A percentile compares a stretch with the other conserved stretches of the same genome.
Evolutionary conservation across 495 filamentous ascomycete genomes (phyloP).

Genomic region (Penicillium macrosclerotiorum): DNA sequence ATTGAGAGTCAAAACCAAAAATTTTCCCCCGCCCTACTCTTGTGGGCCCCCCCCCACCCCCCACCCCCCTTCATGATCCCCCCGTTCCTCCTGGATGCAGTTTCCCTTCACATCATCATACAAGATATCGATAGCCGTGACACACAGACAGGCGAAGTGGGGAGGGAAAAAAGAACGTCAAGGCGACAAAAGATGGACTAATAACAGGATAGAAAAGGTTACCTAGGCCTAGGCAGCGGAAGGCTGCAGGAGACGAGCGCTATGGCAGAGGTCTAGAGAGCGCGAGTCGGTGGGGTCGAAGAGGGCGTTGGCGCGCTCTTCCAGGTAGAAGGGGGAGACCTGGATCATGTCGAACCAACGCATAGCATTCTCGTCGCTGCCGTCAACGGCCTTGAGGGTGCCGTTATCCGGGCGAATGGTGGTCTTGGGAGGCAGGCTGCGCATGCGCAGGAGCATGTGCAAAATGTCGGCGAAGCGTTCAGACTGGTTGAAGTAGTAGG

Average conservation of each 20-base stretch:
- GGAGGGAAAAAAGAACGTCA: no score
- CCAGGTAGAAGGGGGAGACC: conserved; percentile 48
- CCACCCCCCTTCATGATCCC: no score
- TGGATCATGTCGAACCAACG: conserved; percentile 63
- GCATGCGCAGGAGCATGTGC: conserved; percentile 71
- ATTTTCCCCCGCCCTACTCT: no score
- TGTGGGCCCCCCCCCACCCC: not conserved
- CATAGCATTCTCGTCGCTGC: conserved; percentile 48
- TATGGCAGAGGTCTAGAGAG: conserved; percentile 65
- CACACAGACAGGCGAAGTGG: no score
- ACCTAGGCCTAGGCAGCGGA: conserved; percentile 9
- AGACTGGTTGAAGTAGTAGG: conserved; percentile 65
- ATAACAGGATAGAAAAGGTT: no score
- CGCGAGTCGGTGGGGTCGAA: conserved; percentile 66
- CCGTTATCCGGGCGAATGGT: conserved; percentile 49
- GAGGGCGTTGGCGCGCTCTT: conserved; percentile 42
- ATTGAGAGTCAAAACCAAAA: no score
- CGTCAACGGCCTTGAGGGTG: conserved; percentile 51
- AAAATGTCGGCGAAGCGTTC: conserved; percentile 69
- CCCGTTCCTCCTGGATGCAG: no score
- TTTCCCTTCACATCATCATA: no score
- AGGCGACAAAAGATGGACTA: no score
- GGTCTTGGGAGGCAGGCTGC: conserved; percentile 65
- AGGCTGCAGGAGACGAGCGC: conserved; percentile 58
- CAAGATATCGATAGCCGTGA: no score